Conservation (phyloP, 2,329 filamentous ascomycete genomes). For the Diaporthe amygdali region DNA sequence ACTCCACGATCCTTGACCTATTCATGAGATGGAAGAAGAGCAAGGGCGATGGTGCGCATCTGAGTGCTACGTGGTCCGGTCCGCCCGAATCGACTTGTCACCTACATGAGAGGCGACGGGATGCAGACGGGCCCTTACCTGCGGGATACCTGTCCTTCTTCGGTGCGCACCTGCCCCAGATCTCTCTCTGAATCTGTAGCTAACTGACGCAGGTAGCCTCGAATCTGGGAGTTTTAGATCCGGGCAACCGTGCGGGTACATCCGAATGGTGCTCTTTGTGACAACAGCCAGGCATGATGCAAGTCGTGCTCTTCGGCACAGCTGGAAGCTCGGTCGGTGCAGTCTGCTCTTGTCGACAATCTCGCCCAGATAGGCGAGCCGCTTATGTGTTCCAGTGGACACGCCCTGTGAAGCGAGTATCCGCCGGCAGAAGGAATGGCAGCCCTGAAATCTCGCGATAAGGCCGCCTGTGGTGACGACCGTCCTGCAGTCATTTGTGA, state of each 20-base stretch:
- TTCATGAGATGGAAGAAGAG: background rate
- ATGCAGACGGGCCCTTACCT: slow-evolving; percentile 19
- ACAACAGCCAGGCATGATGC: background rate
- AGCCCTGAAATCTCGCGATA: background rate
- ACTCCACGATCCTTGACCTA: background rate
- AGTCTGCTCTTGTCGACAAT: slow-evolving; percentile 1
- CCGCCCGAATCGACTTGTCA: slow-evolving; percentile 2
- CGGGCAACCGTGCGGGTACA: background rate
- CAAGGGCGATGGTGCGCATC: background rate
- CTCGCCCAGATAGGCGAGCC: slow-evolving; percentile 17
- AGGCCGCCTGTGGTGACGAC: background rate
- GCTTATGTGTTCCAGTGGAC: background rate
- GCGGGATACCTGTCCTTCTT: background rate
- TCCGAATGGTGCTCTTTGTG: background rate
- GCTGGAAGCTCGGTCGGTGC: background rate
- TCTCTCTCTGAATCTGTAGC: slow-evolving; percentile 19
- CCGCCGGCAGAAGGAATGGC: background rate
- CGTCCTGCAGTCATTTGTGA: background rate
- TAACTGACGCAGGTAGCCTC: slow-evolving; percentile 22
- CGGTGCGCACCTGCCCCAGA: slow-evolving; percentile 12
- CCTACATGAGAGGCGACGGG: background rate
- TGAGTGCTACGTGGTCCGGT: background rate
- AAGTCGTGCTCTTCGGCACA: background rate
- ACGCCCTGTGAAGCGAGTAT: background rate
- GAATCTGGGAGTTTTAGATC: background rate